Percentiles rank a stretch among this genome's conserved stretches.
Evolutionary conservation across 148 eudicot genomes (phyloP).

Genomic region (Oxyria digyna): DNA sequence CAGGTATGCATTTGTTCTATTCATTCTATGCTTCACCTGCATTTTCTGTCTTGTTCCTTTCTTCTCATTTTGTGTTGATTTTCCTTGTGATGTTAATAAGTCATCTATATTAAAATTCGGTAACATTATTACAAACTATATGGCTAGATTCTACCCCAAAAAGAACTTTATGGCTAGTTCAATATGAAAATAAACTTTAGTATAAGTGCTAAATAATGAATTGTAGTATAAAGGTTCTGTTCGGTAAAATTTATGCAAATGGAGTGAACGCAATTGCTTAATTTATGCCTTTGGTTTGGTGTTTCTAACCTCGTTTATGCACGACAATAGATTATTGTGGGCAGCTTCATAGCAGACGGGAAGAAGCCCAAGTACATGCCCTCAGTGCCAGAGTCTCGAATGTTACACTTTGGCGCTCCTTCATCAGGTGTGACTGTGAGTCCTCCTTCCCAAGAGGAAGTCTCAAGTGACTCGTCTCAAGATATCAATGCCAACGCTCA

Average conservation of each 20-base stretch:
- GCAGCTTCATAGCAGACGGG: slow-evolving; percentile 51
- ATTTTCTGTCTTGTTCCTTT: neutral
- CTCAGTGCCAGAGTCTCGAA: slow-evolving; percentile 15
- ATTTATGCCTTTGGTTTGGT: no score
- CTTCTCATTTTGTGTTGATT: neutral
- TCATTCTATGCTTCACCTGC: neutral
- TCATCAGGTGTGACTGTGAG: slow-evolving; percentile 24
- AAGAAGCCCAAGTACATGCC: slow-evolving; percentile 39
- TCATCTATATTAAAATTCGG: no score
- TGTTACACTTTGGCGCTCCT: slow-evolving; percentile 20
- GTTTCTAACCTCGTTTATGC: neutral
- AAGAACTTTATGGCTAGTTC: no score
- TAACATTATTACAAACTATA: no score
- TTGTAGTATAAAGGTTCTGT: no score
- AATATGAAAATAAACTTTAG: no score
- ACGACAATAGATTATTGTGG: slow-evolving; percentile 39
- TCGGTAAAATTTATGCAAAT: no score
- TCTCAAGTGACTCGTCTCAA: slow-evolving; percentile 43
- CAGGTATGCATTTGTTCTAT: slow-evolving; percentile 33
- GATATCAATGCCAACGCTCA: slow-evolving; percentile 34
- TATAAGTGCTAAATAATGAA: no score
- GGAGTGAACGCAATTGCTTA: no score
- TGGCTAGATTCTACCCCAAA: no score
- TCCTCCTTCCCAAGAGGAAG: slow-evolving; percentile 44
- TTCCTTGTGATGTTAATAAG: neutral